Evolutionary conservation across 129 eudicot species (phyloP).

Genomic region (Smallanthus sonchifolius): DNA sequence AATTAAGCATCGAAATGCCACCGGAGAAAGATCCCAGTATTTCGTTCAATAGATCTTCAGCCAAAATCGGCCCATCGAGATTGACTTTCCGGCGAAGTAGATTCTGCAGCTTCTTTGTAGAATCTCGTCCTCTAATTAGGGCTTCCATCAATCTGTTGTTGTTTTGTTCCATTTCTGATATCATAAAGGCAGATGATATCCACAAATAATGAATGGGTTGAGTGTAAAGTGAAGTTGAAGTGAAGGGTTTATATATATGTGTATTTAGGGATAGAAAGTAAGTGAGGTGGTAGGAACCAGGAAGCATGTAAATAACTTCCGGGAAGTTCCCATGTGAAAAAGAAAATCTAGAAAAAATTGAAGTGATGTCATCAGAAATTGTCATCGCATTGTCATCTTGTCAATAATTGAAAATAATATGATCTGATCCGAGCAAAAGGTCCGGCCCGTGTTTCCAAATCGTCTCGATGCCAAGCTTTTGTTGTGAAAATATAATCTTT

Average conservation of each 20-base stretch:
- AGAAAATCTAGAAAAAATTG: not conserved
- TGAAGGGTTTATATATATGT: not conserved
- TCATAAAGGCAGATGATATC: not conserved
- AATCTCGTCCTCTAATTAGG: constrained; percentile 38
- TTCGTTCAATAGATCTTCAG: constrained; percentile 33
- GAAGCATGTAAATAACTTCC: not conserved
- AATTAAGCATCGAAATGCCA: constrained; percentile 26
- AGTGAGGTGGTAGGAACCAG: not conserved
- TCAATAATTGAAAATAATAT: not conserved
- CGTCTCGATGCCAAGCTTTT: not conserved
- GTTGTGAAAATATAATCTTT: not conserved
- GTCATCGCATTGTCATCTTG: not conserved
- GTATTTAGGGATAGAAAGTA: not conserved
- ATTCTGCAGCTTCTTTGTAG: constrained; percentile 31
- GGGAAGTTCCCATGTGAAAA: not conserved
- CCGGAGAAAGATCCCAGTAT: constrained; percentile 41
- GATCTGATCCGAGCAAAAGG: not conserved
- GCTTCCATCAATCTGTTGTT: constrained; percentile 22
- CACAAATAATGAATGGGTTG: not conserved
- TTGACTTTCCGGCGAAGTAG: constrained; percentile 26
- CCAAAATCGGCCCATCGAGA: constrained; percentile 28
- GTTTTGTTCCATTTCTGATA: not conserved
- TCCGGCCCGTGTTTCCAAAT: not conserved
- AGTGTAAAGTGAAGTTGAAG: constrained; percentile 8
- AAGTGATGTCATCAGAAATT: not conserved